These are phyloP conservation scores for Globisporangium cystogenes DNA, from an alignment of 352 stramenopile genomes.

Conservation along the genomic window DNA sequence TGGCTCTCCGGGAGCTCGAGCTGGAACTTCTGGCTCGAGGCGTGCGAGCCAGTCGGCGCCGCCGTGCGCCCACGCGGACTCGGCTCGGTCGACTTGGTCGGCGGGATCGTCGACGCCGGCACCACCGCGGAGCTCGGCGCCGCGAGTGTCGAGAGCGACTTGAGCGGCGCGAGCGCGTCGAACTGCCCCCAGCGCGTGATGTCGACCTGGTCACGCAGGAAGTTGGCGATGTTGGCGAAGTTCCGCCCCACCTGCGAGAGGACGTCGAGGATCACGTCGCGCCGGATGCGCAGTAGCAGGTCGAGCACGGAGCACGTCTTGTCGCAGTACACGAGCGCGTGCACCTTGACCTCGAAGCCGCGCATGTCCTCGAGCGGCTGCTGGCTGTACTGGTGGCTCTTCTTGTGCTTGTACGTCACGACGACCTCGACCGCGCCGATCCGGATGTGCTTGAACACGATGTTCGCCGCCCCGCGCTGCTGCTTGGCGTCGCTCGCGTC, in stretches of 20 bases:
- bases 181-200: constrained; percentile 60
- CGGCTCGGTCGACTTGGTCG: constrained; percentile 8
- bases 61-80: constrained; percentile 10
- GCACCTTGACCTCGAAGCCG: constrained; percentile 81
- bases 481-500: constrained; percentile 38
- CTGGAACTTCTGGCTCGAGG: constrained; percentile 26
- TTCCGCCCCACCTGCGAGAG: constrained; percentile 81
- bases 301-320: constrained; percentile 80
- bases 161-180: constrained; percentile 58
- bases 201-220: constrained; percentile 77
- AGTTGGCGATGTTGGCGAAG: constrained; percentile 83
- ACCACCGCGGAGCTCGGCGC: constrained; percentile 2
- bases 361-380: constrained; percentile 82
- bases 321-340: constrained; percentile 82
- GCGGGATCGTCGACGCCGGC: constrained; percentile 9
- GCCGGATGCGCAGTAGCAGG: constrained; percentile 63
- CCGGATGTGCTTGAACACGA: constrained; percentile 79
- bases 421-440: constrained; percentile 72
- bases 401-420: constrained; percentile 82
- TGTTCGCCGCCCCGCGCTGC: constrained; percentile 39
- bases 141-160: constrained; percentile 30
- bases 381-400: constrained; percentile 19
- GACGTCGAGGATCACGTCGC: constrained; percentile 78
- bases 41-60: constrained; percentile 6
- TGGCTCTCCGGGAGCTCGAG: constrained; percentile 40